Percentiles rank a stretch among this genome's conserved stretches.
Evolutionary conservation across 352 stramenopile species (phyloP).

Genomic region (Phytophthora macrochlamydospora): DNA sequence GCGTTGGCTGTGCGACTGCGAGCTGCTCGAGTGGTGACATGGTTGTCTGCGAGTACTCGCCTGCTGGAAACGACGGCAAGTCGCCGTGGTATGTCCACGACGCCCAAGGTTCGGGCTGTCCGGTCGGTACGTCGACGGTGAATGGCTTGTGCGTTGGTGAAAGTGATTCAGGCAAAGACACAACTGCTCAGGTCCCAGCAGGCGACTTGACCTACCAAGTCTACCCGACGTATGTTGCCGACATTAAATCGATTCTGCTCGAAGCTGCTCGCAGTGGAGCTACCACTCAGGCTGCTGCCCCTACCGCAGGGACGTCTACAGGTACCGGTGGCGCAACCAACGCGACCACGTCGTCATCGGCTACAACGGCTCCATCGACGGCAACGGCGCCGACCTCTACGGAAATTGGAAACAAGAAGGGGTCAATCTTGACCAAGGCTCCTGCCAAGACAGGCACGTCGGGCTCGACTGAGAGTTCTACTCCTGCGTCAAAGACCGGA

Average conservation of each 20-base stretch:
- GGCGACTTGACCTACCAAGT: slow-evolving; percentile 57
- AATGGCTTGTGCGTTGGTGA: slow-evolving; percentile 49
- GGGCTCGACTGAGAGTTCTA: background rate
- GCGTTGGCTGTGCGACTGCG: slow-evolving; percentile 62
- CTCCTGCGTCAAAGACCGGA: background rate
- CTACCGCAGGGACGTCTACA: background rate
- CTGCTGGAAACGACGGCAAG: slow-evolving; percentile 49
- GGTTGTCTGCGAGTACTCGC: slow-evolving; percentile 68
- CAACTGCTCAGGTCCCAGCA: slow-evolving; percentile 54
- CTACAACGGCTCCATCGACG: slow-evolving; percentile 1
- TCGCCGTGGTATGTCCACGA: slow-evolving; percentile 64
- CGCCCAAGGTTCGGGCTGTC: slow-evolving; percentile 44
- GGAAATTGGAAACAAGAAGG: background rate
- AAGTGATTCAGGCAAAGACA: slow-evolving; percentile 45
- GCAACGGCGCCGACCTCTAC: slow-evolving; percentile 5
- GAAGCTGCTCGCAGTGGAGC: slow-evolving; percentile 36
- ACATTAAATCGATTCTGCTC: slow-evolving; percentile 53
- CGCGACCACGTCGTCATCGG: background rate
- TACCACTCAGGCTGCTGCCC: slow-evolving; percentile 19
- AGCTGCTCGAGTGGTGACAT: slow-evolving; percentile 42
- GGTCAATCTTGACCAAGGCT: background rate
- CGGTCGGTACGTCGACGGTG: slow-evolving; percentile 39
- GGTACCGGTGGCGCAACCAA: background rate
- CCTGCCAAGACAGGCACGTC: background rate
- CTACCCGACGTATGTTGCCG: slow-evolving; percentile 56